These are phyloP conservation scores for Umbelopsis sp. DNA, from an alignment of 192 early-diverging fungal species.

Conservation along the genomic window DNA sequence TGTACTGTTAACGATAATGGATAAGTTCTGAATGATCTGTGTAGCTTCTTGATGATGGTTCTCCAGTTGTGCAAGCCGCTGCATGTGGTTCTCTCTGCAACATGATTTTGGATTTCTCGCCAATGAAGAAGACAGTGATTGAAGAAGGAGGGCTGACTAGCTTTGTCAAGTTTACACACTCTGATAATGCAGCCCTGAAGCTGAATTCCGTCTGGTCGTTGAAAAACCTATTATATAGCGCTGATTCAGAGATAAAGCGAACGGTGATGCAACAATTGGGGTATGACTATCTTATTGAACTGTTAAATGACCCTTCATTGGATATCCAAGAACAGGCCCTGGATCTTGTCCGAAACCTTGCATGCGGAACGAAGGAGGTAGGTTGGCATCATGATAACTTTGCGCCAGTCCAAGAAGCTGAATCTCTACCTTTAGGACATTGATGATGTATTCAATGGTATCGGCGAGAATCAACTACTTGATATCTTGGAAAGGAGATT, in stretches of 20 bases:
- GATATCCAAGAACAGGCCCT: constrained; percentile 78
- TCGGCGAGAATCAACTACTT: constrained; percentile 61
- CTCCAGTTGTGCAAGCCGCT: constrained; percentile 59
- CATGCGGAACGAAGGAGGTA: constrained; percentile 52
- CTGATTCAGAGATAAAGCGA: constrained; percentile 67
- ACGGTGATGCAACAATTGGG: constrained; percentile 67
- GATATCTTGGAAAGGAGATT: constrained; percentile 68
- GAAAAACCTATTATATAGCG: constrained; percentile 76
- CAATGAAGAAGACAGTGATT: constrained; percentile 74
- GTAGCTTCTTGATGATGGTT: constrained; percentile 62
- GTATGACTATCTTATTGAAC: constrained; percentile 58
- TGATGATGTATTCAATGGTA: constrained; percentile 67
- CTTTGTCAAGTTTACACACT: constrained; percentile 62
- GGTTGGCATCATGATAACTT: neutral
- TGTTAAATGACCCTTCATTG: constrained; percentile 62
- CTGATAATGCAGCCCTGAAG: constrained; percentile 49
- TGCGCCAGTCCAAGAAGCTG: neutral
- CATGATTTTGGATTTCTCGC: constrained; percentile 82
- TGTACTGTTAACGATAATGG: neutral
- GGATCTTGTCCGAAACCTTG: constrained; percentile 74
- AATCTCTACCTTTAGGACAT: constrained; percentile 48
- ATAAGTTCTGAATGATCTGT: neutral
- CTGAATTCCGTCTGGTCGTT: constrained; percentile 82
- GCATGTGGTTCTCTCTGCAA: constrained; percentile 85
- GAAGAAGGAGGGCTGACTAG: constrained; percentile 71